Evolutionary conservation across 75 land plant genomes (phyloP).

Genomic region (Pinus tabuliformis): DNA sequence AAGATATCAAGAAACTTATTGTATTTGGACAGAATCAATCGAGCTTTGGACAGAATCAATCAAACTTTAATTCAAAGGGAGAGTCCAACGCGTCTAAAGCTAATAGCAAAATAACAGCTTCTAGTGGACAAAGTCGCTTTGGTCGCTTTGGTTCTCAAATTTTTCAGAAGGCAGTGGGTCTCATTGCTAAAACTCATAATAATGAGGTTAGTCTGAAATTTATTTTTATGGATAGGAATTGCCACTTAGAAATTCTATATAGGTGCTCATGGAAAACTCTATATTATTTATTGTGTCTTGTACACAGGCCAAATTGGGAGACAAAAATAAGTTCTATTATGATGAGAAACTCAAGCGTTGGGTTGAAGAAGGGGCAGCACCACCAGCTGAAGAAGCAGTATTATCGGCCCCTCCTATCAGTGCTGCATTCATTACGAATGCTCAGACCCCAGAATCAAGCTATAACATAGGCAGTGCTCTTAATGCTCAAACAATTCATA

Average conservation of each 20-base stretch:
- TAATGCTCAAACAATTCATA: conserved; percentile 18
- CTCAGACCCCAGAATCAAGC: conserved; percentile 36
- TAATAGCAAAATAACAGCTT: conserved; percentile 27
- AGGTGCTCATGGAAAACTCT: not conserved
- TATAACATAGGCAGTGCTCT: conserved; percentile 39
- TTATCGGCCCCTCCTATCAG: conserved; percentile 85
- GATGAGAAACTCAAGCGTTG: conserved; percentile 96
- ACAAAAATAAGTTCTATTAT: conserved; percentile 88
- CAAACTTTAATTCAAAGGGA: not conserved
- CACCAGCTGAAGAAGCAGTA: conserved; percentile 60
- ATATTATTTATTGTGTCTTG: not conserved
- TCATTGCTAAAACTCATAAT: conserved; percentile 41
- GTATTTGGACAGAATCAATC: conserved; percentile 17
- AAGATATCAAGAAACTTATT: conserved; percentile 2
- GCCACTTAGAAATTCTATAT: not conserved
- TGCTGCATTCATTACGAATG: conserved; percentile 11
- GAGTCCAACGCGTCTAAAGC: conserved; percentile 24
- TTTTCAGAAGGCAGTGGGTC: conserved; percentile 68
- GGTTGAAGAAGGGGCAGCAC: conserved; percentile 93
- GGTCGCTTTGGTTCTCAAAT: conserved; percentile 64
- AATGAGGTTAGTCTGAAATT: conserved; percentile 10
- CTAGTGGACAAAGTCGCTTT: conserved; percentile 53
- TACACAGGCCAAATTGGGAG: conserved; percentile 92
- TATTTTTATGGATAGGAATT: conserved; percentile 32
- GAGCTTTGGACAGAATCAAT: conserved; percentile 5